phyloP scores from a whole-genome alignment of 441 rosid genomes.

The Eruca vesicaria region DNA sequence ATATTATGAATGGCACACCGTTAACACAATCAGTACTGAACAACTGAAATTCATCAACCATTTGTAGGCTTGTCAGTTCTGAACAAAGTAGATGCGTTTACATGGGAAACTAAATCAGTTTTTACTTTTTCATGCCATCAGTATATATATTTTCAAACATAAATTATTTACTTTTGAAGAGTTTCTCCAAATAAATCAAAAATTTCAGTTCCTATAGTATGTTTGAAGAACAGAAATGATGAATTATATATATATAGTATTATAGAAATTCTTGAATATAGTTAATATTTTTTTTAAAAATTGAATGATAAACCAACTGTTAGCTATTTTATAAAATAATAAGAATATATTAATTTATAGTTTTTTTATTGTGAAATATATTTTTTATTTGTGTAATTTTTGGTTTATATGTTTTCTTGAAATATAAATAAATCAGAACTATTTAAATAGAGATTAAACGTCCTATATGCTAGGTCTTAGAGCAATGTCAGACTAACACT shows the following conservation, averaged over 20 bases:
- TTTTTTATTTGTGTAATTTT: no score
- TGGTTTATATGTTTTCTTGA: no score
- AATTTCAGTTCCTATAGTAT: not conserved
- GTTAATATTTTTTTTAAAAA: not conserved
- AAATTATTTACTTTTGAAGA: not conserved
- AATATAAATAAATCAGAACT: not conserved
- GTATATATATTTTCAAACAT: not conserved
- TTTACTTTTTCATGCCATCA: not conserved
- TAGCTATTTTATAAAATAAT: no score
- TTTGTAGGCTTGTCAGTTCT: not conserved
- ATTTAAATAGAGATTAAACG: not conserved
- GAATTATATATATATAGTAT: not conserved
- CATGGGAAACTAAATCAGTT: not conserved
- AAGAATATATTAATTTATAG: not conserved
- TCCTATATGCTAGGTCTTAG: not conserved
- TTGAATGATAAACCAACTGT: not conserved
- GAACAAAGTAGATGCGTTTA: not conserved
- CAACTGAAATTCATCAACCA: not conserved
- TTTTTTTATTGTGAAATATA: not conserved
- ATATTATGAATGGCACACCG: not conserved
- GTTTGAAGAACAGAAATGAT: not conserved
- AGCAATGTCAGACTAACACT: not conserved
- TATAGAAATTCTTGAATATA: not conserved
- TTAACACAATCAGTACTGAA: not conserved
- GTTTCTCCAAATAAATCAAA: not conserved